phyloP scores from a whole-genome alignment of 805 yeast species.

The Candida railenensis region DNA sequence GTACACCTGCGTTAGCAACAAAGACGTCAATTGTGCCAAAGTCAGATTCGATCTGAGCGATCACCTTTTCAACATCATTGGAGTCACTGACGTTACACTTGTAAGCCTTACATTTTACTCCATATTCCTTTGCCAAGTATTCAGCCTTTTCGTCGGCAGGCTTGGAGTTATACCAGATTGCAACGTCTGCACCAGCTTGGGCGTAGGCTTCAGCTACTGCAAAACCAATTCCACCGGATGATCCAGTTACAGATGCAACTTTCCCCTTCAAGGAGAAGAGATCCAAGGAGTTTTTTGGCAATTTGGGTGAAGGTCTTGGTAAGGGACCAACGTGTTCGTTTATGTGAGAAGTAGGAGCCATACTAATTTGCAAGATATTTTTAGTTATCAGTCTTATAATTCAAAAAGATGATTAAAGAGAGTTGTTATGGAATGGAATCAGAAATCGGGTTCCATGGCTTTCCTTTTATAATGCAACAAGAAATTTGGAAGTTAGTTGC shows the following conservation, averaged over 20 bases:
- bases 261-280: conserved; percentile 79
- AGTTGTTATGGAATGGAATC: too few relatives aligned
- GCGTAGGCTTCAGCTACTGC: conserved; percentile 82
- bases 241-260: conserved; percentile 83
- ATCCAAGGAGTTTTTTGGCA: conserved; percentile 56
- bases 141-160: conserved; percentile 66
- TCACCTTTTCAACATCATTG: conserved; percentile 47
- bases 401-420: too few relatives aligned
- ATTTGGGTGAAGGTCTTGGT: conserved; percentile 54
- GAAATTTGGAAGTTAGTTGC: not conserved
- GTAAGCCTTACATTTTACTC: conserved; percentile 63
- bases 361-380: not conserved
- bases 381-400: not conserved
- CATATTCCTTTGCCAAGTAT: conserved; percentile 53
- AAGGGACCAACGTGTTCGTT: conserved; percentile 37
- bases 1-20: conserved; percentile 88
- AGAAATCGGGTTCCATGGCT: too few relatives aligned
- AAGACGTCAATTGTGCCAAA: conserved; percentile 81
- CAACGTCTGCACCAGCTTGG: conserved; percentile 83
- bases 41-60: conserved; percentile 55
- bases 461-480: not conserved
- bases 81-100: conserved; percentile 55
- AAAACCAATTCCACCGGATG: conserved; percentile 78
- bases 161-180: conserved; percentile 45
- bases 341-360: conserved; percentile 13